phyloP scores from a whole-genome alignment of 2,329 filamentous ascomycete genomes.

The Cladosporium sp. region DNA sequence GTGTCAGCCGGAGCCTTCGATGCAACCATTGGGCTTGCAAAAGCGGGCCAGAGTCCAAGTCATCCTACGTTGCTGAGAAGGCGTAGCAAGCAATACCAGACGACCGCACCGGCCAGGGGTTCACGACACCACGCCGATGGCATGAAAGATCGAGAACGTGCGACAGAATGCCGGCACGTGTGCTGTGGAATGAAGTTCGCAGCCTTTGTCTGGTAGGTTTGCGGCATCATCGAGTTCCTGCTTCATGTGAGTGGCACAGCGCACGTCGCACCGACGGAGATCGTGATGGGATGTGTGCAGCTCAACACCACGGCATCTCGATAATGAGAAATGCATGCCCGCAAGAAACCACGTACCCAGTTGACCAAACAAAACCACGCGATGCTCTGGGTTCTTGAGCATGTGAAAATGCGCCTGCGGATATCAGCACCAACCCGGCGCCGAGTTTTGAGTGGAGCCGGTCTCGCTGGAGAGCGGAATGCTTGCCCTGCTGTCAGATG shows the following conservation, averaged over 20 bases:
- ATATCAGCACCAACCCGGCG: not conserved
- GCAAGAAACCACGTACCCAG: not conserved
- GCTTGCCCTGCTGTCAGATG: conserved; percentile 4
- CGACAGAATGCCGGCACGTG: conserved; percentile 22
- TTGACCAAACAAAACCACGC: not conserved
- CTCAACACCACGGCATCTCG: conserved; percentile 4
- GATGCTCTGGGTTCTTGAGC: not conserved
- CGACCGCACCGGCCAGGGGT: conserved; percentile 23
- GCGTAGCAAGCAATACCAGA: not conserved
- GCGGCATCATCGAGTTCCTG: not conserved
- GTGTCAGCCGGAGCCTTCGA: too few relatives aligned
- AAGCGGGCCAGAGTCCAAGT: not conserved
- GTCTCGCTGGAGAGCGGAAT: not conserved
- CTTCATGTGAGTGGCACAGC: conserved; percentile 11
- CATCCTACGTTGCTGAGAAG: not conserved
- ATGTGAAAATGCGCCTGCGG: not conserved
- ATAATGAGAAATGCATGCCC: not conserved
- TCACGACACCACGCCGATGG: conserved; percentile 12
- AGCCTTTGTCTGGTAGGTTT: conserved; percentile 5
- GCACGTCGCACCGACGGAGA: conserved; percentile 1
- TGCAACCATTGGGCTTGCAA: too few relatives aligned
- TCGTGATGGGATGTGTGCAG: conserved; percentile 1
- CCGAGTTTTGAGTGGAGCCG: not conserved
- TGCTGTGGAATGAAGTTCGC: conserved; percentile 16
- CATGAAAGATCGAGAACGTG: conserved; percentile 15